phyloP scores from a whole-genome alignment of 192 early-diverging fungal species.

The Thamnidium elegans region DNA sequence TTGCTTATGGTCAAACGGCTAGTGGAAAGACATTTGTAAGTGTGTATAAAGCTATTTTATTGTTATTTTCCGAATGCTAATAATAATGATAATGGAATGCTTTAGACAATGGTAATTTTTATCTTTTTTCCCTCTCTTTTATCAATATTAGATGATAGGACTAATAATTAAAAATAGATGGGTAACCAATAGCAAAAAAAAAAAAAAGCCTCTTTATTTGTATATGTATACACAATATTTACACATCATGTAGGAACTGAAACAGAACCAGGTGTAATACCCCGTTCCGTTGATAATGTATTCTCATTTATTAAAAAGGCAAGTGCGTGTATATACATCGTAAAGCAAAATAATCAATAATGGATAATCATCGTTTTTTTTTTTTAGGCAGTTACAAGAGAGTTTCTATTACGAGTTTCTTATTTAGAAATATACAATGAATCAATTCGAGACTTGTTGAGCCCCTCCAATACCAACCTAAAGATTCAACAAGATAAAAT shows the following conservation, averaged over 20 bases:
- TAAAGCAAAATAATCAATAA: no score
- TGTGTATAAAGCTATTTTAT: not conserved
- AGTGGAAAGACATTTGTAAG: conserved; percentile 87
- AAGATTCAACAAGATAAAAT: conserved; percentile 78
- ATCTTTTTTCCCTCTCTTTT: not conserved
- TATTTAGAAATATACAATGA: conserved; percentile 99
- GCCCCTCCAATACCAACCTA: conserved; percentile 78
- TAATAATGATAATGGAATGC: conserved; percentile 21
- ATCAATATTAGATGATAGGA: not conserved
- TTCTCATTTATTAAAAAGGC: conserved; percentile 70
- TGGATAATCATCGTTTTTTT: not conserved
- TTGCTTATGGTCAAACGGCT: conserved; percentile 98
- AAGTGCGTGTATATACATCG: conserved; percentile 3
- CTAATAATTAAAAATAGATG: conserved; percentile 5
- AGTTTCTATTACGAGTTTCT: conserved; percentile 91
- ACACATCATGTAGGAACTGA: conserved; percentile 49
- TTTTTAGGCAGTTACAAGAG: conserved; percentile 56
- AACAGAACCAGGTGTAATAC: conserved; percentile 72
- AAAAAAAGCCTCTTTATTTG: not conserved
- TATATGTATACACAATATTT: not conserved
- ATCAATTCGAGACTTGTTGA: conserved; percentile 83
- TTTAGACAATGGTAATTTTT: conserved; percentile 46
- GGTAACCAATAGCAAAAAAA: conserved; percentile 1
- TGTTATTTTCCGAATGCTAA: not conserved
- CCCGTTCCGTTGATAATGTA: conserved; percentile 72